Conservation (phyloP, 1,139 yeast genomes). For the Yamadazyma blattariae region DNA sequence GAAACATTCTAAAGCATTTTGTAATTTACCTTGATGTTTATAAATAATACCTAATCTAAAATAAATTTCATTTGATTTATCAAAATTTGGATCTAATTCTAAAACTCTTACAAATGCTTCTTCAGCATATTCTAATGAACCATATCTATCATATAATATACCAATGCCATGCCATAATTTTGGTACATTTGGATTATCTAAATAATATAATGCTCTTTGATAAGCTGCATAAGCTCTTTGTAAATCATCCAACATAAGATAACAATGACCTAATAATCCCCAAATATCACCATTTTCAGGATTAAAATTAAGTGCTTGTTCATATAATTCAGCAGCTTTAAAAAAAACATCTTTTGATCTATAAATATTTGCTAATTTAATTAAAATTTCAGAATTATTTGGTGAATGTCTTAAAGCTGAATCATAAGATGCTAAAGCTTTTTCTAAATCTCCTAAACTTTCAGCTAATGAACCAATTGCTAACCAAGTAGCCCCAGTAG, state of each 20-base stretch:
- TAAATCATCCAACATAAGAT: constrained; percentile 91
- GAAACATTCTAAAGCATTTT: constrained; percentile 89
- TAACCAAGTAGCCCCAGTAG: constrained; percentile 90
- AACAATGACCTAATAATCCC: constrained; percentile 97
- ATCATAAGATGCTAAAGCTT: constrained; percentile 87
- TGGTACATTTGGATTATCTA: constrained; percentile 93
- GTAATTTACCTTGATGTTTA: constrained; percentile 87
- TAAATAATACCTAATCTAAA: constrained; percentile 96
- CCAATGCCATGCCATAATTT: constrained; percentile 99
- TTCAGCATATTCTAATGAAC: constrained; percentile 94
- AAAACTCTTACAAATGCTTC: constrained; percentile 96
- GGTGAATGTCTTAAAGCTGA: constrained; percentile 87
- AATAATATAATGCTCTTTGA: constrained; percentile 89
- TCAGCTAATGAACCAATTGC: constrained; percentile 92
- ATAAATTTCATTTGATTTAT: constrained; percentile 93
- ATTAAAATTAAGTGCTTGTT: constrained; percentile 75
- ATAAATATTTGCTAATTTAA: constrained; percentile 83
- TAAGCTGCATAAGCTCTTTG: constrained; percentile 95
- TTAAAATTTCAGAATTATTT: constrained; percentile 78
- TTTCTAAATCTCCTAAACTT: constrained; percentile 81
- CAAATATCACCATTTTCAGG: constrained; percentile 95
- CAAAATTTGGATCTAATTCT: constrained; percentile 93
- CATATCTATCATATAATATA: constrained; percentile 90
- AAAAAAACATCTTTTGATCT: constrained; percentile 87
- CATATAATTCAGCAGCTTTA: constrained; percentile 91